Percentiles rank a stretch among this genome's conserved stretches.
These are phyloP conservation scores for Dryas octopetala DNA, from an alignment of 306 rosid species.

Conservation along the genomic window DNA sequence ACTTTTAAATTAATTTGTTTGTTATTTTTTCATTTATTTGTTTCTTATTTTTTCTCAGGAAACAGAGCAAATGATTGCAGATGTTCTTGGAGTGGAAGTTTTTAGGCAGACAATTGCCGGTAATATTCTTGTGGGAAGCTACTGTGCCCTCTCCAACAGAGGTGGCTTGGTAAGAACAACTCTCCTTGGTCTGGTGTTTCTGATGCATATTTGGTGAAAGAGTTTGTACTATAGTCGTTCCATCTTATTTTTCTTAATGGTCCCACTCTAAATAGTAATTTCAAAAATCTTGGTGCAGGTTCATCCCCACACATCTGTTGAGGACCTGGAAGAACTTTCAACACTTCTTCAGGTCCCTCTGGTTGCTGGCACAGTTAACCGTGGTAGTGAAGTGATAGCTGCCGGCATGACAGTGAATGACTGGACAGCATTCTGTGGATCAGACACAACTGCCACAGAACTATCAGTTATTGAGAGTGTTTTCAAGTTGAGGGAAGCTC, in stretches of 20 bases:
- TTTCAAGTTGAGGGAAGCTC: conserved; percentile 83
- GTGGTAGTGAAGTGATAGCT: conserved; percentile 82
- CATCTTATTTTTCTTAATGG: not conserved
- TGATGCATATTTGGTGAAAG: too few species aligned
- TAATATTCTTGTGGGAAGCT: conserved; percentile 78
- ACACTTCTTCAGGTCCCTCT: conserved; percentile 92
- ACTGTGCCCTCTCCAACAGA: conserved; percentile 70
- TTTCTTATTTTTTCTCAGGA: conserved; percentile 43
- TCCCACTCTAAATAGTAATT: not conserved
- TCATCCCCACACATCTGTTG: conserved; percentile 83
- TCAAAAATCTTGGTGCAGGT: conserved; percentile 48
- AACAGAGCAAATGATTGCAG: conserved; percentile 87
- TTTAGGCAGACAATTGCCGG: conserved; percentile 93
- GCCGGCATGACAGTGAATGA: conserved; percentile 83
- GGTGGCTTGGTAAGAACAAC: conserved; percentile 69
- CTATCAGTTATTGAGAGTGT: conserved; percentile 76
- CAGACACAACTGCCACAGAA: conserved; percentile 87
- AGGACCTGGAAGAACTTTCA: conserved; percentile 86
- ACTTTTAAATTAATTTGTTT: not conserved
- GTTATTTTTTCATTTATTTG: not conserved
- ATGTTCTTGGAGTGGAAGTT: conserved; percentile 88
- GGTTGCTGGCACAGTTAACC: conserved; percentile 80
- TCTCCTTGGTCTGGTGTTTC: not conserved
- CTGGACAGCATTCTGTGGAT: conserved; percentile 90
- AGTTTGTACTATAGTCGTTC: too few species aligned